Evolutionary conservation across 805 yeast genomes (phyloP), one percentile per base, ranked within the genome.

Genomic region (Ogataea siamensis): DNA sequence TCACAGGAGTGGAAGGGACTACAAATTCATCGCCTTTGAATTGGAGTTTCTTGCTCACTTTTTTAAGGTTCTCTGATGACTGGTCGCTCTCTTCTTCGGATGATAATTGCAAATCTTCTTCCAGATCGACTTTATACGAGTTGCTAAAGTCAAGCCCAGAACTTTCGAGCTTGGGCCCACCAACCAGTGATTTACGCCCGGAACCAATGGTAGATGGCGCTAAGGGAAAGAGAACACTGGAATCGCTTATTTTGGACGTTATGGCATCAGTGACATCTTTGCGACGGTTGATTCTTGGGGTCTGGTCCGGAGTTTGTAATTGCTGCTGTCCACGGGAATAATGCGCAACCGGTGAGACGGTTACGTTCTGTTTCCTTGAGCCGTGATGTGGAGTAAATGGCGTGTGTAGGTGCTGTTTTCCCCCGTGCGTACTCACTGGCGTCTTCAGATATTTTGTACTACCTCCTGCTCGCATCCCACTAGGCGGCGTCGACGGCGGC

Each of bases 1-100:
- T 52, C 19, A 54, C 55, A 4, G 75, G 75, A 0, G 73, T 68
- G 2, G 42, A 20, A 1, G 69, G 68, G 14, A 29, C 43, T 4
- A 6, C 21, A n/a, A 28, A 28, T 7, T 28, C 39, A 13, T 14
- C 12, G 12, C 24, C 12, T 5, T 28, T 39, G 35, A 53, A 54
- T 14, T 43, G 43, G 19, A 55, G 43, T 34, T 39, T 51, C 41
- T 53, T 54, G 11, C 50, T 47, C 25, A 54, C 46, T 19, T 38
- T 49, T 13, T 36, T 32, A 16, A 46, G 36, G 11, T 34, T 34
- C 28, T 39, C 42, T 10, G 35, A 34, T n/a, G 42, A 47, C 5
- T 28, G 36, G 5, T 36, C 43, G 10, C 28, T 42, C 17, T 49
- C 51, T 13, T 49, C 55, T 23, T 49, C 57, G 7, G 54, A 49